Base-by-base conservation (phyloP, 2,329 filamentous ascomycete genomes). In the Trichoderma endophyticum region DNA sequence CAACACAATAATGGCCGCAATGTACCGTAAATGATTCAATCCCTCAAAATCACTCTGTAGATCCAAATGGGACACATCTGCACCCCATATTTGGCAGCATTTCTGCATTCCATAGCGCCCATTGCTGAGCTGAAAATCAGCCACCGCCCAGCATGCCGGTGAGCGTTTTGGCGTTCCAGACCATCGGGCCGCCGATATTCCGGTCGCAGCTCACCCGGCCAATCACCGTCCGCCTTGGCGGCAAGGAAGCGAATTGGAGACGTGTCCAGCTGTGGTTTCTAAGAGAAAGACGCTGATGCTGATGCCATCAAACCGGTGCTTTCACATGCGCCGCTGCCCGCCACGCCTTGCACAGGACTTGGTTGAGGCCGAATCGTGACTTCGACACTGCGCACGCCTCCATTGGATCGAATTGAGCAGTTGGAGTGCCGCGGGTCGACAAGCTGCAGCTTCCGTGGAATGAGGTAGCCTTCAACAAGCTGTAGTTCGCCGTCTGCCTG, bases 181-280 rank as follows among this genome's bases (percentile, higher is more conserved):
- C 39, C 18, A 15, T 7, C 71, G 71, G 71, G 69, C 71, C 71
- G 68, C 51, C 62, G 15, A 71, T 73, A 54, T 56, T 73, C 71
- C 71, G 54, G 64, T 54, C 48, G 57, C 62, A 61, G 4, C 7
- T 26, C 54, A 5, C 12, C 3, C 8, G 5, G 6, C 51, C 57
- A 48, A 57, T 66, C 48, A 51, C n/a, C 26, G 8, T 28, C 15
- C 1, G n/a, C 14, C 56, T 4, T 54, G 12, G 12, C 18, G 26
- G 6, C 72, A 64, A 15, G 72, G 72, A 54, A 36, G 34, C 34
- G 64, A 48, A 60, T 36, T 63, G 59, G 48, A 65, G 51, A 63
- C 54, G 63, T 62, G 71, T 66, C 62, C 63, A 73, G 59, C 57
- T 72, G 71, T 72, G 64, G 64, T 72, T 54, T 70, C 14, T 57